Evolutionary conservation across 345 rosid genomes (phyloP), one percentile per base, ranked within the genome.

Genomic region (Lepidium sativum): DNA sequence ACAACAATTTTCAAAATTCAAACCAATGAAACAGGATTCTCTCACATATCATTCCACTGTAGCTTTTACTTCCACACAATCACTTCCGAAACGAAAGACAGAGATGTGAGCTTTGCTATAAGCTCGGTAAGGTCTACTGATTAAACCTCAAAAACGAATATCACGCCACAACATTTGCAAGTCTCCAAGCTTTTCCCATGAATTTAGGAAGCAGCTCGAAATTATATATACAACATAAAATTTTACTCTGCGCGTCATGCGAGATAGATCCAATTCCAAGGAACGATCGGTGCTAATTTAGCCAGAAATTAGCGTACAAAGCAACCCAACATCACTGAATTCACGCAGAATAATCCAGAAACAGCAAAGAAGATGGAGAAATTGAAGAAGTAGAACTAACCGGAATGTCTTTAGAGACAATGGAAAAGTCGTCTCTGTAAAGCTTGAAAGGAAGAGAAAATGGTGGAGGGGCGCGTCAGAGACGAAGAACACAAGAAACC

Each of bases 391-490:
- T n/a, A 40, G 47, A 71, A 40, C 75, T 64, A 37, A 64, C 75
- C 56, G 9, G 70, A 14, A 29, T 20, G 20, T n/a, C 2, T 44
- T 27, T n/a, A 0, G 10, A 4, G 16, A 39, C 17, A 2, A 55
- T 6, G 41, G 49, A 49, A 54, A 71, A 64, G 70, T 64, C 70
- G 70, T 57, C 75, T 71, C 16, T 13, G 39, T 21, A 65, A 71
- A 56, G 54, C 75, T 71, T 49, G 33, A 6, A 56, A 54, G 51
- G 39, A 47, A 64, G 56, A 34, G 63, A 54, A 40, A 71, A 64
- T 57, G 75, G 75, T 63, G 70, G 64, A 71, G 70, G 27, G 32
- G 60, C 14, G 65, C 43, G 59, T 68, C 27, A 32, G 65, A 68
- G 72, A 56, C 70, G 75, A 49, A 64, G 65, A 41, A 64, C 60